Evolutionary conservation across 164 flowering plant species (phyloP).

Genomic region (Malania oleifera): DNA sequence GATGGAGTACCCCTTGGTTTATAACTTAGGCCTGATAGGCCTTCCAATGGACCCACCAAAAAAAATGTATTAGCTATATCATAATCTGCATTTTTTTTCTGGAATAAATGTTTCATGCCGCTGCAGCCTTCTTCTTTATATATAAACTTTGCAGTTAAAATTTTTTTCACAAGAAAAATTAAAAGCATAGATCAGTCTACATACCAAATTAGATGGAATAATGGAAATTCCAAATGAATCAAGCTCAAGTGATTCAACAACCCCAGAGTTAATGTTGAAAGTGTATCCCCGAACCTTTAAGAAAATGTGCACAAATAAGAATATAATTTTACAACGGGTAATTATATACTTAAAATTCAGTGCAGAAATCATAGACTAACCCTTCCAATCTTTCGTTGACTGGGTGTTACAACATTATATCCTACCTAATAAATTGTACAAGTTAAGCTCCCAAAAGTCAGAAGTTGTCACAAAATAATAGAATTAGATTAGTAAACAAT

Average conservation of each 20-base stretch:
- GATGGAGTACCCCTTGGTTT: no score
- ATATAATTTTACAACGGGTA: not conserved
- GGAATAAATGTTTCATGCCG: no score
- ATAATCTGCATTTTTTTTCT: not conserved
- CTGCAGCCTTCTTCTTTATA: no score
- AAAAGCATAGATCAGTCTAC: slow-evolving; percentile 8
- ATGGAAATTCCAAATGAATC: slow-evolving; percentile 82
- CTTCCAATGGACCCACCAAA: not conserved
- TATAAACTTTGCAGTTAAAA: no score
- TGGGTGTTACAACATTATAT: slow-evolving; percentile 66
- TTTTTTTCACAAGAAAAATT: not conserved
- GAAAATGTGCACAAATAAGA: not conserved
- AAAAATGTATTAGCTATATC: not conserved
- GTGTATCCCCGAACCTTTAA: slow-evolving; percentile 73
- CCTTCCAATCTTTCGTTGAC: slow-evolving; percentile 61
- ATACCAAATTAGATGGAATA: slow-evolving; percentile 80
- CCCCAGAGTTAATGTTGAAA: slow-evolving; percentile 67
- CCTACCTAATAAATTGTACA: slow-evolving; percentile 59
- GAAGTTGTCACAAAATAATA: not conserved
- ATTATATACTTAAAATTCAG: not conserved
- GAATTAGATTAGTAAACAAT: no score
- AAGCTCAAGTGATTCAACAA: slow-evolving; percentile 67
- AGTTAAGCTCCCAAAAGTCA: slow-evolving; percentile 8
- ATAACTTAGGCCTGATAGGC: no score
- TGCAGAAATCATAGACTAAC: slow-evolving; percentile 24